These are phyloP conservation scores for Monosporozyma solicola DNA, from an alignment of 805 yeast species.

Conservation along the genomic window DNA sequence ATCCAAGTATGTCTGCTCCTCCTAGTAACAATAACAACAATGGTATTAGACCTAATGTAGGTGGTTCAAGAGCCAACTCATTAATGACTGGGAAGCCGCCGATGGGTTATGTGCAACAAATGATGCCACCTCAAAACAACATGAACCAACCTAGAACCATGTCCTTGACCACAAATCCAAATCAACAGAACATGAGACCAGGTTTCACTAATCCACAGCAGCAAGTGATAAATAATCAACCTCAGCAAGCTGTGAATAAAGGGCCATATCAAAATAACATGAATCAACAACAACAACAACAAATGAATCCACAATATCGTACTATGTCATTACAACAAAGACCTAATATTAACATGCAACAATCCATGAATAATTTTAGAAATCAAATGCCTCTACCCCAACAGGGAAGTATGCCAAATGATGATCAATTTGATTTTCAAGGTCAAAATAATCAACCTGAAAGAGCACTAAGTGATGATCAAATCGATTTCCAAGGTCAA, in stretches of 20 bases:
- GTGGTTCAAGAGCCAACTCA: slow-evolving; percentile 7
- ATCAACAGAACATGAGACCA: neutral
- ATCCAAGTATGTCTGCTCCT: neutral
- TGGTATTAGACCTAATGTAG: neutral
- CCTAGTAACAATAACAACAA: neutral
- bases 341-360: neutral
- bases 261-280: neutral
- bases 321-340: slow-evolving; percentile 3
- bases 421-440: neutral
- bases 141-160: slow-evolving; percentile 5
- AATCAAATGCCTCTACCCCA: neutral
- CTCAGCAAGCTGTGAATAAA: neutral
- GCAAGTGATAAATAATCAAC: neutral
- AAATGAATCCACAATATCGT: neutral
- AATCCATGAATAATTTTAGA: neutral
- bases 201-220: neutral
- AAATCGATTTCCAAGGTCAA: neutral
- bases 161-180: slow-evolving; percentile 3
- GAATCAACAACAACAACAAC: neutral
- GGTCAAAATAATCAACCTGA: slow-evolving; percentile 1
- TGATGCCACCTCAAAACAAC: slow-evolving; percentile 3
- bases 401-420: neutral
- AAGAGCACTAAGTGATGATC: neutral
- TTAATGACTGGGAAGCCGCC: slow-evolving; percentile 4
- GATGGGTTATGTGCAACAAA: slow-evolving; percentile 3